A percentile compares a stretch with the other conserved stretches of the same genome.
Evolutionary conservation across 2,329 filamentous ascomycete species (phyloP).

Genomic region (Tolypocladium cylindrosporum): DNA sequence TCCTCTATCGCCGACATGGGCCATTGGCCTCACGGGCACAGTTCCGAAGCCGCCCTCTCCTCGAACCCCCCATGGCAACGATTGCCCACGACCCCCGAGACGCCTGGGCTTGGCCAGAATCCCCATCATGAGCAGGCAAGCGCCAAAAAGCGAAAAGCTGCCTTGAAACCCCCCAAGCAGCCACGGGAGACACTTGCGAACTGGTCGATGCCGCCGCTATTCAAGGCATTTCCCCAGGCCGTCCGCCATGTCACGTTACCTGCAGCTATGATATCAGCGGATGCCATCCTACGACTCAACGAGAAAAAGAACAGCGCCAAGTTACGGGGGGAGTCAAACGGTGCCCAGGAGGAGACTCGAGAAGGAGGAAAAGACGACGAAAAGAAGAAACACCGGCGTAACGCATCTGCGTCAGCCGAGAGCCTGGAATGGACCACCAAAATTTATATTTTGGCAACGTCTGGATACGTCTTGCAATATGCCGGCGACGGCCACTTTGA

Average conservation of each 20-base stretch:
- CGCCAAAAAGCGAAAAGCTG: conserved; percentile 5
- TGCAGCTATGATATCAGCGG: conserved; percentile 57
- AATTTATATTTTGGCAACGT: conserved; percentile 60
- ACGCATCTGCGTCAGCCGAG: conserved; percentile 26
- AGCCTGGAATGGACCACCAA: conserved; percentile 59
- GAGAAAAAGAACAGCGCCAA: conserved; percentile 29
- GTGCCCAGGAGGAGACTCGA: not conserved
- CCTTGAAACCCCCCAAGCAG: conserved; percentile 9
- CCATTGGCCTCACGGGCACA: conserved; percentile 28
- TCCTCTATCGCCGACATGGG: conserved; percentile 35
- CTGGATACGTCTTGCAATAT: conserved; percentile 68
- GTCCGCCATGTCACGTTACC: conserved; percentile 64
- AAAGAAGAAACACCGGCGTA: conserved; percentile 38
- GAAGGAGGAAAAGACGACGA: conserved; percentile 15
- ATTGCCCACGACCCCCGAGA: conserved; percentile 12
- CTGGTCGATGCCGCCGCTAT: conserved; percentile 68
- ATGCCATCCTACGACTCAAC: conserved; percentile 55
- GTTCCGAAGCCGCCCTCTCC: conserved; percentile 6
- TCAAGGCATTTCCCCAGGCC: conserved; percentile 79
- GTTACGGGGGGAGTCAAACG: conserved; percentile 7
- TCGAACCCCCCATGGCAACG: conserved; percentile 26
- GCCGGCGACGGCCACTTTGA: conserved; percentile 59
- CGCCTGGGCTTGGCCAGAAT: conserved; percentile 6
- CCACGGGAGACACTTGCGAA: conserved; percentile 24
- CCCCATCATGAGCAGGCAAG: conserved; percentile 3